phyloP scores from a whole-genome alignment of 805 yeast species.

The Ogataea haglerorum region DNA sequence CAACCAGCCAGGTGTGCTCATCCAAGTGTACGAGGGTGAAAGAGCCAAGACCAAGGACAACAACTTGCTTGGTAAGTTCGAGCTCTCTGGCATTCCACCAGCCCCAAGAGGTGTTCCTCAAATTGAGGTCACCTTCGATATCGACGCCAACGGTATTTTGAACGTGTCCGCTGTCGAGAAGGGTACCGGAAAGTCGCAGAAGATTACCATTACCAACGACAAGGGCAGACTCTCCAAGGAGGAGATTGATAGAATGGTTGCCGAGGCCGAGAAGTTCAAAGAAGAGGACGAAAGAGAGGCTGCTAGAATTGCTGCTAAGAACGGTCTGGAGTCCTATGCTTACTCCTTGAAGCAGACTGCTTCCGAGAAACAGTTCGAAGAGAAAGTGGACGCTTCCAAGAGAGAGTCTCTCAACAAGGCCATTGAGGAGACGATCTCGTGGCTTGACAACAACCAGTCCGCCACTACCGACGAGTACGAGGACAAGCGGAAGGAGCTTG shows the following conservation, averaged over 20 bases:
- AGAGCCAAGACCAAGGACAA: constrained; percentile 75
- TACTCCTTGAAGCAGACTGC: constrained; percentile 49
- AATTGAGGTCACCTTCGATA: constrained; percentile 70
- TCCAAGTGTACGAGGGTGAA: constrained; percentile 79
- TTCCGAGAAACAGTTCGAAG: constrained; percentile 36
- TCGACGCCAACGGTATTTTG: constrained; percentile 76
- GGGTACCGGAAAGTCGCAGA: constrained; percentile 50
- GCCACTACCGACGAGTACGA: constrained; percentile 89
- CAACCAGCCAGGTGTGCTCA: constrained; percentile 80
- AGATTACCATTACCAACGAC: constrained; percentile 46
- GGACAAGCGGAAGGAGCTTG: constrained; percentile 95
- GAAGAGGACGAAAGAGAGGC: constrained; percentile 63
- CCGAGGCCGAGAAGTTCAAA: constrained; percentile 61
- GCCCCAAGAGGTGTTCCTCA: constrained; percentile 81
- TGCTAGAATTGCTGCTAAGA: constrained; percentile 52
- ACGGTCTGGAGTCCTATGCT: constrained; percentile 55
- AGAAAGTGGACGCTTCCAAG: constrained; percentile 39
- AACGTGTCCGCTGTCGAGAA: constrained; percentile 58
- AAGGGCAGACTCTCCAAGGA: constrained; percentile 56
- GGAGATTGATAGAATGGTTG: constrained; percentile 63
- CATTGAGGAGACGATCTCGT: constrained; percentile 70
- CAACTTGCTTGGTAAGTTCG: constrained; percentile 72
- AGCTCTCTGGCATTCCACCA: constrained; percentile 67
- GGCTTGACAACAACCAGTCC: constrained; percentile 93
- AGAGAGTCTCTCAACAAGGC: constrained; percentile 66